Base-by-base conservation (phyloP, 1,284 basidiomycete species). In the Spongispora temasekensis region DNA sequence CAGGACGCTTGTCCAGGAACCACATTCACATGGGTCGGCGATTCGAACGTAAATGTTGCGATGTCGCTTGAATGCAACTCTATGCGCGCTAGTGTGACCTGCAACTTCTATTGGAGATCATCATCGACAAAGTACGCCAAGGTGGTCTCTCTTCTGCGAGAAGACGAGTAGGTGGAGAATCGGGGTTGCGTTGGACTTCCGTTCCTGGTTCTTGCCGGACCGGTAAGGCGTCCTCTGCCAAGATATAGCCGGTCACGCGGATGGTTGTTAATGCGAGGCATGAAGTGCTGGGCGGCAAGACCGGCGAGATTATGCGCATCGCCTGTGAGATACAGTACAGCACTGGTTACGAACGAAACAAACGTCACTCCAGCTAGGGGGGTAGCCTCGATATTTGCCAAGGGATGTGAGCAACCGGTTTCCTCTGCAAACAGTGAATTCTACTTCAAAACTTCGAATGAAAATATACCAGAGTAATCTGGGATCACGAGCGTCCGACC, bases 241-340 rank as follows among this genome's bases (percentile, higher is more conserved):
- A 77, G 21, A 76, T 76, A 64, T 80, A 87, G 2, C 85, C 86
- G 0, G 82, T 85, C 6, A 80, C 75, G 30, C 71, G 64, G 42
- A 88, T 53, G 9, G 78, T 75, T 0, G 85, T 87, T 25, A 88
- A 81, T 79, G n/a, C 81, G 77, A 4, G 84, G 84, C 85, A 89
- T 86, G 44, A 89, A 63, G 2, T 63, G 64, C 17, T 76, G 77
- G 1, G 86, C 84, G 1, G 77, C 76, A 0, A 63, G 56, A 27
- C 81, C 85, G n/a, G 83, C 67, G 28, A 83, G 65, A 56, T 83
- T 87, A 25, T 72, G 73, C 1, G 86, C 87, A 2, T 72, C 68
- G 12, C 87, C 87, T 4, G 87, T 88, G 28, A 88, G 67, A 66
- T 89, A 89, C 9, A 89, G 78, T 23, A 89, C 75, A 55, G 82